These are phyloP conservation scores for Mimosa pudica DNA, from an alignment of 306 rosid species.

Conservation along the genomic window DNA sequence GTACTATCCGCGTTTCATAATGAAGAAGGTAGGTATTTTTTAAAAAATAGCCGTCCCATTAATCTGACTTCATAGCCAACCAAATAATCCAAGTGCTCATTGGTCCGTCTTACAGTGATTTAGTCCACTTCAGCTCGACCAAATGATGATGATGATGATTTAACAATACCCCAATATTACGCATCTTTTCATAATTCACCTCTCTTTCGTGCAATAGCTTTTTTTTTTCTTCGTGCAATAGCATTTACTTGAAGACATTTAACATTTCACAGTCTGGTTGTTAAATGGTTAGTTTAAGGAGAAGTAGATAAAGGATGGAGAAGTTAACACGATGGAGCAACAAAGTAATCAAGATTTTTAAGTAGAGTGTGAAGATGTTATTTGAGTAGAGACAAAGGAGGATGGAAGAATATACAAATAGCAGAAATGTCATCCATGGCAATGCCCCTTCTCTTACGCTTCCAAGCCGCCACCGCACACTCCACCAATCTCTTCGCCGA, in stretches of 20 bases:
- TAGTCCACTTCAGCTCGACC: too few species aligned
- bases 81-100: too few species aligned
- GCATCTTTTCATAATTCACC: background rate
- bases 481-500: slow-evolving; percentile 68
- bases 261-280: too few species aligned
- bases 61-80: too few species aligned
- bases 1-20: too few species aligned
- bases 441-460: slow-evolving; percentile 64
- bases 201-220: background rate
- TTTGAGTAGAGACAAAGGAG: slow-evolving; percentile 39
- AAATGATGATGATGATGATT: too few species aligned
- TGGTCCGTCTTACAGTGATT: too few species aligned
- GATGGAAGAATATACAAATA: slow-evolving; percentile 82
- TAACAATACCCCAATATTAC: background rate
- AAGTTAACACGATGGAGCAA: slow-evolving; percentile 16
- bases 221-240: background rate
- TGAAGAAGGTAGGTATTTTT: too few species aligned
- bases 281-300: background rate
- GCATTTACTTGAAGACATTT: background rate
- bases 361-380: background rate
- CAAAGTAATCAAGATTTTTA: background rate
- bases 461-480: slow-evolving; percentile 74
- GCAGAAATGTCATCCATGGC: slow-evolving; percentile 92
- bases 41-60: too few species aligned
- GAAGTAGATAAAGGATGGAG: background rate